phyloP scores from a whole-genome alignment of 305 asterid genomes.

The Withania somnifera region DNA sequence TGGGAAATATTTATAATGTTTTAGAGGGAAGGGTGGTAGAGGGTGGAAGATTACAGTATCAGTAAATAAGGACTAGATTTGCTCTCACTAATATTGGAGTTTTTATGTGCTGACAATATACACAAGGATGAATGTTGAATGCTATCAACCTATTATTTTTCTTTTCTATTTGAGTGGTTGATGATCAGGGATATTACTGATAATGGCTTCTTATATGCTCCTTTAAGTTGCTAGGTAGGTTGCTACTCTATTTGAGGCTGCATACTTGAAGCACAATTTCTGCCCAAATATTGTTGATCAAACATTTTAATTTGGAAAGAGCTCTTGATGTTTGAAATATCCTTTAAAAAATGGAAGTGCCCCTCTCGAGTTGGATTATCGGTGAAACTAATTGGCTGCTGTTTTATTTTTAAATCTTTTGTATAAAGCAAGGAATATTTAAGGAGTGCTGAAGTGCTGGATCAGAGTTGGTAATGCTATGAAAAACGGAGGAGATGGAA shows the following conservation, averaged over 20 bases:
- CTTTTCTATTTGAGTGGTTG: not conserved
- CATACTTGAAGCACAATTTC: not conserved
- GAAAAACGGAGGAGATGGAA: too few species aligned
- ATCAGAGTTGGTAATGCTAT: too few species aligned
- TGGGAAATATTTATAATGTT: not conserved
- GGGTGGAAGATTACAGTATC: not conserved
- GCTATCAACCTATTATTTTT: not conserved
- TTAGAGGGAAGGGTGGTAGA: not conserved
- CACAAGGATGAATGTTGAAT: not conserved
- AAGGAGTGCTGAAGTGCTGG: too few species aligned
- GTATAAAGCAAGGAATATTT: too few species aligned
- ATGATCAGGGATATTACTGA: not conserved
- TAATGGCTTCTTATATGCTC: not conserved
- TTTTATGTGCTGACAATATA: not conserved
- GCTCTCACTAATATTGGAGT: not conserved
- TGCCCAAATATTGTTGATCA: not conserved
- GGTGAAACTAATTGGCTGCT: not conserved
- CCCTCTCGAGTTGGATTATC: not conserved
- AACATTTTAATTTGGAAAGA: not conserved
- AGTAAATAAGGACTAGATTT: not conserved
- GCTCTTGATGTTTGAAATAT: not conserved
- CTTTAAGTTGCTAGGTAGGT: not conserved
- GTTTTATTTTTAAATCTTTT: not conserved
- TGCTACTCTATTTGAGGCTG: not conserved
- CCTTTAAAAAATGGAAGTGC: not conserved